A percentile compares a stretch with the other conserved stretches of the same genome.
Conservation (phyloP, 139 green algal species). For the Chlorella sorokiniana region DNA sequence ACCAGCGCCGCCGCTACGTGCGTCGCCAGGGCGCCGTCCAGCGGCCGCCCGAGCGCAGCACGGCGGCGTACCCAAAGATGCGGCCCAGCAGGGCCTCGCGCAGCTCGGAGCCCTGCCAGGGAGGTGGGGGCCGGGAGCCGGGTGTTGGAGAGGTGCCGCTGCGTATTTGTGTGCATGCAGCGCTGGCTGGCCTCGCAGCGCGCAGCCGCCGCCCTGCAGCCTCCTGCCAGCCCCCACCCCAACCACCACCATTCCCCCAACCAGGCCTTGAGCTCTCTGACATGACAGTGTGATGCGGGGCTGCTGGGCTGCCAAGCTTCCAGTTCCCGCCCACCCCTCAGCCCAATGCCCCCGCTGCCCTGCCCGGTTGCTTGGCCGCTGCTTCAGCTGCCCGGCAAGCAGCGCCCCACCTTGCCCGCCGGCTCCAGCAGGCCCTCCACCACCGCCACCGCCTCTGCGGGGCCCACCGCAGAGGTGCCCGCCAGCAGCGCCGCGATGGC, state of each 20-base stretch:
- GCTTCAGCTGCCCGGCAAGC: too few species aligned
- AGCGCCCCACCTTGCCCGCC: constrained; percentile 18
- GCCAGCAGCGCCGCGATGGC: constrained; percentile 63
- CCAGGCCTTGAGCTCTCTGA: too few species aligned
- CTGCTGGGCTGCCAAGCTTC: too few species aligned
- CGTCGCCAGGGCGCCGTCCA: neutral
- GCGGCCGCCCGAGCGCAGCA: constrained; percentile 54
- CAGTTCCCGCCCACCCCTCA: too few species aligned
- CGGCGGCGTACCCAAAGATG: constrained; percentile 70
- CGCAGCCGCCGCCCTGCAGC: too few species aligned
- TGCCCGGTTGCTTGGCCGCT: too few species aligned
- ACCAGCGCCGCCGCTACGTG: constrained; percentile 48
- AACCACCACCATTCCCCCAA: too few species aligned
- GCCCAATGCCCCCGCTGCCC: neutral
- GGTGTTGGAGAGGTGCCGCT: too few species aligned
- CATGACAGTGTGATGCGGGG: too few species aligned
- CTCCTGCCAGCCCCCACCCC: too few species aligned
- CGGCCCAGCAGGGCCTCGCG: constrained; percentile 72
- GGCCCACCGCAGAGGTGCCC: neutral
- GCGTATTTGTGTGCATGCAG: too few species aligned
- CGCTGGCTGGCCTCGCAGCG: neutral
- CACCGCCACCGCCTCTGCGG: constrained; percentile 8
- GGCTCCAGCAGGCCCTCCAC: constrained; percentile 27
- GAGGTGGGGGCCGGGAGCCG: too few species aligned
- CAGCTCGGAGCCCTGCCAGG: constrained; percentile 26